Evolutionary conservation across 805 yeast species (phyloP), one percentile per base, ranked within the genome.

Genomic region (Middelhovenomyces tepae): DNA sequence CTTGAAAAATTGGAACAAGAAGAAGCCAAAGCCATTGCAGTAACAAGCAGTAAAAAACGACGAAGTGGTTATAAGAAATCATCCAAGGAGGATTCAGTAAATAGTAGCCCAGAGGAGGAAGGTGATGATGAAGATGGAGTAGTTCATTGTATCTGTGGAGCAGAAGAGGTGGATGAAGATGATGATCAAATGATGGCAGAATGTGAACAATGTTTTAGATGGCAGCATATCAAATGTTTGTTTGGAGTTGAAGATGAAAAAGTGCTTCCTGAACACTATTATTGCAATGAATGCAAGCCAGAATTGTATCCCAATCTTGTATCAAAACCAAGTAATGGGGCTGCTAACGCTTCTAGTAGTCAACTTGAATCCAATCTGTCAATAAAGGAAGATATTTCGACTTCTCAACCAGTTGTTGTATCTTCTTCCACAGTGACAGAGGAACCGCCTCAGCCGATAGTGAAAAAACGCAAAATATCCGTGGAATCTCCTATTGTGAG

Each of bases 141-240:
- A 10, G 35, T 26, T 5, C 29, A 50, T 5, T 56, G 60, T 30
- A 42, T 49, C 7, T 56, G 60, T 39, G 60, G 59, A 3, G 45
- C 41, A n/a, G 41, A 34, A 1, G 35, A 35, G 4, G 47, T 37
- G 13, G 56, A 42, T 5, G 51, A 56, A 10, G 59, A 50, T 28
- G 61, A 61, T 16, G 62, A 58, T 16, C 70, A 75, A 14, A 53
- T 57, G 11, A 74, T 76, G 79, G 69, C 73, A 14, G 73, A 73
- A 50, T 78, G 87, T 54, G 83, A 74, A 30, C 48, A 54, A 22
- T 78, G 87, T 50, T 49, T 61, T 31, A 66, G 75, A 4, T 78
- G 85, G 85, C 87, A 78, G 53, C 87, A 78, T 48, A 67, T 74
- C 10, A 56, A 48, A 36, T 78, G 87, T 49, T 65, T 75, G 64